Percentiles rank a stretch among this genome's conserved stretches.
Evolutionary conservation across 495 filamentous ascomycete species (phyloP).

Genomic region (Hyphodiscus hymeniophilus): DNA sequence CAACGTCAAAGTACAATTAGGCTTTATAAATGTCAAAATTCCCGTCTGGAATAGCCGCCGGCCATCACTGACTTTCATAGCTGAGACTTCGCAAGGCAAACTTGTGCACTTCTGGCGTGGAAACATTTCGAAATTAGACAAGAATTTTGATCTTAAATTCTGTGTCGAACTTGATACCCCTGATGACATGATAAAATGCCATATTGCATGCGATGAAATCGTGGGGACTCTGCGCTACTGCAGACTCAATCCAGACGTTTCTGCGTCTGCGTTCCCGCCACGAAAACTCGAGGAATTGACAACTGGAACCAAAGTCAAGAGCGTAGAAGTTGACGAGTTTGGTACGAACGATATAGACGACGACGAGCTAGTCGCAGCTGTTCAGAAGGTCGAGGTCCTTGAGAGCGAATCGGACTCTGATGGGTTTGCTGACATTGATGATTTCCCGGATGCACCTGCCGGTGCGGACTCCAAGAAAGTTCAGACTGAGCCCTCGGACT

Average conservation of each 20-base stretch:
- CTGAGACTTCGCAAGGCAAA: conserved; percentile 65
- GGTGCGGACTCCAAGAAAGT: conserved; percentile 15
- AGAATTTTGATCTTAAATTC: conserved; percentile 54
- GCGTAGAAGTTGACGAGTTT: conserved; percentile 38
- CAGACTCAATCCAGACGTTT: conserved; percentile 54
- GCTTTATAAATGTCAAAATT: conserved; percentile 61
- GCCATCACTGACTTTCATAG: conserved; percentile 66
- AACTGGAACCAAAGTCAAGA: conserved; percentile 10
- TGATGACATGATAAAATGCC: conserved; percentile 56
- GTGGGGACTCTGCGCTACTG: conserved; percentile 68
- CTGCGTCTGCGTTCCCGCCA: conserved; percentile 43
- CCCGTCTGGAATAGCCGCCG: conserved; percentile 53
- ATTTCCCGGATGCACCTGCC: background rate
- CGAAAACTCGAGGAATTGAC: background rate
- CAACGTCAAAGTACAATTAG: conserved; percentile 59
- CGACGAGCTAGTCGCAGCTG: conserved; percentile 41
- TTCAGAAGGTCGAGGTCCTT: conserved; percentile 5
- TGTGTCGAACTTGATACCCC: conserved; percentile 44
- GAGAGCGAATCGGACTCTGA: conserved; percentile 9
- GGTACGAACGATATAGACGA: conserved; percentile 50
- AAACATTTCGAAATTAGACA: conserved; percentile 59
- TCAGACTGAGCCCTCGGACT: conserved; percentile 28
- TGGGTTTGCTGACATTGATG: conserved; percentile 34
- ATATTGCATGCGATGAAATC: conserved; percentile 83
- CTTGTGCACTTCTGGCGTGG: conserved; percentile 71